phyloP scores from a whole-genome alignment of 768 basidiomycete species.

The Daedaleopsis sinensis region DNA sequence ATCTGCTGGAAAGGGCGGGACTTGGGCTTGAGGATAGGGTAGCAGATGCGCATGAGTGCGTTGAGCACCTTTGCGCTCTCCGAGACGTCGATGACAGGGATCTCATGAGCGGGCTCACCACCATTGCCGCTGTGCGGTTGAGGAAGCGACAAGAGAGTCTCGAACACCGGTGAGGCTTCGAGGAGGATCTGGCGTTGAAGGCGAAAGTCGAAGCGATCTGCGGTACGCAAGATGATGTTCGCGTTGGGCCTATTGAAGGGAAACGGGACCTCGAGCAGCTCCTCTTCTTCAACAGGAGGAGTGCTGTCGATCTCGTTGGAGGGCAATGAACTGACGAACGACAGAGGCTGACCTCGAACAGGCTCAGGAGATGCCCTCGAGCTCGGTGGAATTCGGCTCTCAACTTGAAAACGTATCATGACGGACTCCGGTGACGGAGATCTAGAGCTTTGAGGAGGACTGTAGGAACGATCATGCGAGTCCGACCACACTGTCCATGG shows the following conservation, averaged over 20 bases:
- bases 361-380: too few species aligned
- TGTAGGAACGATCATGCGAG: too few species aligned
- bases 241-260: slow-evolving; percentile 22
- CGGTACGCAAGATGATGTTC: slow-evolving; percentile 58
- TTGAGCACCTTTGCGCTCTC: slow-evolving; percentile 15
- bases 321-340: too few species aligned
- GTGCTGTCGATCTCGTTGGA: too few species aligned
- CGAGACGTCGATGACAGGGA: slow-evolving; percentile 7
- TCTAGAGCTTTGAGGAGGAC: too few species aligned
- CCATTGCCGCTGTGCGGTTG: slow-evolving; percentile 17
- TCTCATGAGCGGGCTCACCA: slow-evolving; percentile 2
- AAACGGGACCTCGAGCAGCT: not conserved
- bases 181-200: slow-evolving; percentile 56
- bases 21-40: slow-evolving; percentile 34
- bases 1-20: not conserved
- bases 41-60: slow-evolving; percentile 29
- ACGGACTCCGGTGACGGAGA: too few species aligned
- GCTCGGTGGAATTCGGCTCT: too few species aligned
- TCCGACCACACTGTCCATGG: too few species aligned
- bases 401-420: too few species aligned
- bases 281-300: not conserved
- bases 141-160: slow-evolving; percentile 46
- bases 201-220: slow-evolving; percentile 51
- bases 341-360: too few species aligned
- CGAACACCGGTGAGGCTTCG: slow-evolving; percentile 61